Percentiles rank a stretch among this genome's conserved stretches.
Evolutionary conservation across 805 yeast species (phyloP).

Genomic region (Teunomyces kruisii): DNA sequence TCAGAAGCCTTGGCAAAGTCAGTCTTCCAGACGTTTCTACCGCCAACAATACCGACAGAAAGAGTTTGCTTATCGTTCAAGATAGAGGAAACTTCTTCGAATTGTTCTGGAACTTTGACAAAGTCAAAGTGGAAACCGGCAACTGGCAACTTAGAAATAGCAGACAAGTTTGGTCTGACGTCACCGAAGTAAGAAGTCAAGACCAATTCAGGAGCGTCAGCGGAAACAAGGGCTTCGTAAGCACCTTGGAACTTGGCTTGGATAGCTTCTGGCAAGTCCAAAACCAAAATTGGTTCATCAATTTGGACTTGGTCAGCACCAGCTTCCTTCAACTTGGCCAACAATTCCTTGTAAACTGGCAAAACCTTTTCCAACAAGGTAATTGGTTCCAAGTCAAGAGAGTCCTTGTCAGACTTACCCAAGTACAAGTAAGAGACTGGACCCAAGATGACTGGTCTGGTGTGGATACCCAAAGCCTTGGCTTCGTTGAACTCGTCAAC

Average conservation of each 20-base stretch:
- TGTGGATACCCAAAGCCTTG: slow-evolving; percentile 90
- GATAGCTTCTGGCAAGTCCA: slow-evolving; percentile 83
- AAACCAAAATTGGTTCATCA: slow-evolving; percentile 95
- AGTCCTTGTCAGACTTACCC: slow-evolving; percentile 99
- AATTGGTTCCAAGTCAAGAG: slow-evolving; percentile 91
- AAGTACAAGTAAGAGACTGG: slow-evolving; percentile 92
- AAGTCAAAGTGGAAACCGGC: slow-evolving; percentile 96
- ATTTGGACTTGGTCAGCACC: slow-evolving; percentile 96
- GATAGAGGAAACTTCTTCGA: slow-evolving; percentile 73
- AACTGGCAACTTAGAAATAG: slow-evolving; percentile 88
- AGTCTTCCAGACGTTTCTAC: slow-evolving; percentile 99
- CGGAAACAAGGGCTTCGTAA: slow-evolving; percentile 65
- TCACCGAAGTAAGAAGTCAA: slow-evolving; percentile 97
- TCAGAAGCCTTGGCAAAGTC: slow-evolving; percentile 85
- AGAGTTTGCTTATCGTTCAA: slow-evolving; percentile 70
- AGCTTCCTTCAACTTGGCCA: slow-evolving; percentile 83
- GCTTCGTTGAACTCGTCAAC: slow-evolving; percentile 98
- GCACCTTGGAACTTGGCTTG: slow-evolving; percentile 88
- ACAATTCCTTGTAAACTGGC: slow-evolving; percentile 90
- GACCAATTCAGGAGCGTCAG: slow-evolving; percentile 71
- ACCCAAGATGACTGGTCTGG: slow-evolving; percentile 97
- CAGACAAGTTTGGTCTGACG: slow-evolving; percentile 91
- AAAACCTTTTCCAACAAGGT: slow-evolving; percentile 82
- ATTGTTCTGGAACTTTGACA: slow-evolving; percentile 94
- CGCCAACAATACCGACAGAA: slow-evolving; percentile 97